phyloP scores from a whole-genome alignment of 2,329 filamentous ascomycete genomes.

The Aspergillus eucalypticola region DNA sequence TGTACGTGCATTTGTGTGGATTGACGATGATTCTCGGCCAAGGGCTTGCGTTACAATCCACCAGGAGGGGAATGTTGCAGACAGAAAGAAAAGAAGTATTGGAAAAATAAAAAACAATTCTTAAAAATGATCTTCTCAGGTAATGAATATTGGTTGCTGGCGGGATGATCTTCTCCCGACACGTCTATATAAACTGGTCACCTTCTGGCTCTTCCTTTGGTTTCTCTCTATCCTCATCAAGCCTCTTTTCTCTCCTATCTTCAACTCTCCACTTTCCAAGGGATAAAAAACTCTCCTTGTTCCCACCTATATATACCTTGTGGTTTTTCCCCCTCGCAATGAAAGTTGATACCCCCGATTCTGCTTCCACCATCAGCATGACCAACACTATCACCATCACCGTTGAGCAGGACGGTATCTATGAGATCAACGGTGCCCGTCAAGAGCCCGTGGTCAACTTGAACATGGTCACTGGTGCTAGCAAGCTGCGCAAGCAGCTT shows the following conservation, averaged over 20 bases:
- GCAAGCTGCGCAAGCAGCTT: slow-evolving; percentile 31
- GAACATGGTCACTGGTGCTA: slow-evolving; percentile 30
- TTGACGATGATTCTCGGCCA: slow-evolving; percentile 4
- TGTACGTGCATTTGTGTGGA: not conserved
- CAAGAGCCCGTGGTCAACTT: slow-evolving; percentile 32
- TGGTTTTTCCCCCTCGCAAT: slow-evolving; percentile 8
- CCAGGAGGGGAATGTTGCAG: not conserved
- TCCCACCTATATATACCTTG: too few species aligned
- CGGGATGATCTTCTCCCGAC: slow-evolving; percentile 4
- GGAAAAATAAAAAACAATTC: too few species aligned
- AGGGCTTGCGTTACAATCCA: slow-evolving; percentile 5
- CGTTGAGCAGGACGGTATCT: slow-evolving; percentile 35
- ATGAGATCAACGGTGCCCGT: slow-evolving; percentile 32
- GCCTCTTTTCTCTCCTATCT: not conserved
- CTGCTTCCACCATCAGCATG: slow-evolving; percentile 22
- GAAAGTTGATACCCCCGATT: slow-evolving; percentile 15
- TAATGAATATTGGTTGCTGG: not conserved
- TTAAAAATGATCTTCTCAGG: not conserved
- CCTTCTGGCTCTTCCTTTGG: not conserved
- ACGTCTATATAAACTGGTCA: not conserved
- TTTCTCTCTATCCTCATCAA: not conserved
- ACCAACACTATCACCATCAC: slow-evolving; percentile 34
- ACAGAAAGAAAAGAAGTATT: too few species aligned
- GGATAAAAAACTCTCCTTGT: too few species aligned
- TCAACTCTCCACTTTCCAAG: not conserved